Conservation (phyloP, 2,329 filamentous ascomycete species). For the Monosporascus sp. region DNA sequence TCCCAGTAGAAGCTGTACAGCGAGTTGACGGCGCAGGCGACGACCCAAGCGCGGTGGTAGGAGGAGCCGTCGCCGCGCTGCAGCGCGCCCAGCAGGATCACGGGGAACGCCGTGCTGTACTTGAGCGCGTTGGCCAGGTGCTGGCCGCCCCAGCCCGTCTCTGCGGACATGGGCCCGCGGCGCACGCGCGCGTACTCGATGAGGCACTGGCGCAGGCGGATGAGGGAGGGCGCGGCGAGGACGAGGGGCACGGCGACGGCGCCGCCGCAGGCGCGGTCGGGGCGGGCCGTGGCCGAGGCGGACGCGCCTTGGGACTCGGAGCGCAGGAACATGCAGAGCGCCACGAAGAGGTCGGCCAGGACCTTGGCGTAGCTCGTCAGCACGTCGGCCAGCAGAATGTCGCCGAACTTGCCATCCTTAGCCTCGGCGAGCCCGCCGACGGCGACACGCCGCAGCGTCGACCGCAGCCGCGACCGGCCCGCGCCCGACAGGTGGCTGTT, state of each 20-base stretch:
- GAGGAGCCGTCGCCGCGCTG: conserved; percentile 50
- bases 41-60: conserved; percentile 59
- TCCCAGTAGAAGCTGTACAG: conserved; percentile 99
- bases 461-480: conserved; percentile 70
- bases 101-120: conserved; percentile 90
- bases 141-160: conserved; percentile 70
- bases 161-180: conserved; percentile 47
- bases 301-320: conserved; percentile 29
- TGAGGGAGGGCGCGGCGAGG: conserved; percentile 75
- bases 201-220: conserved; percentile 86
- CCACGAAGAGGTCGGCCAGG: conserved; percentile 81
- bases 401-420: conserved; percentile 88
- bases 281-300: conserved; percentile 70
- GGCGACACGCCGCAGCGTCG: conserved; percentile 70
- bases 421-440: conserved; percentile 82
- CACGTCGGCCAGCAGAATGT: conserved; percentile 88
- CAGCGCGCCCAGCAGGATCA: conserved; percentile 74
- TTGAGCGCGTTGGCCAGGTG: conserved; percentile 93
- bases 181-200: conserved; percentile 77
- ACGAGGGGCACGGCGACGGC: conserved; percentile 75
- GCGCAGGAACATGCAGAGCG: conserved; percentile 84
- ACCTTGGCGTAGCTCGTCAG: conserved; percentile 93
- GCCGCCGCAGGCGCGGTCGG: conserved; percentile 78
- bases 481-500: conserved; percentile 56
- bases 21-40: conserved; percentile 74